These are phyloP conservation scores for Coniophora puteana DNA, from an alignment of 1,284 basidiomycete genomes.

Conservation along the genomic window DNA sequence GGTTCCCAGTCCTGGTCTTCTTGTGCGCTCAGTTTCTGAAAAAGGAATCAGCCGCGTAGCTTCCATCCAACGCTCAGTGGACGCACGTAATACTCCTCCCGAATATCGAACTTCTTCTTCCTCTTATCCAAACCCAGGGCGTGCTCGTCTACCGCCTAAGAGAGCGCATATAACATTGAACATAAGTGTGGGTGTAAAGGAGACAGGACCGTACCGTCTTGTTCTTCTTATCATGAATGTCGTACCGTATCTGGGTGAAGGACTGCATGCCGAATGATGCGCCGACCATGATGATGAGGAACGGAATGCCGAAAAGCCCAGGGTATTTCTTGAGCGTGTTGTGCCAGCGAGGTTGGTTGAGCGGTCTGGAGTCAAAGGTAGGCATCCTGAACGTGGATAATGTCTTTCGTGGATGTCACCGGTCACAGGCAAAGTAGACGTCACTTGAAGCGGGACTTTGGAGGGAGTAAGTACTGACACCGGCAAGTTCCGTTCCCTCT, in stretches of 20 bases:
- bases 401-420: too few species aligned
- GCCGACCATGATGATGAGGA: constrained; percentile 81
- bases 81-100: constrained; percentile 95
- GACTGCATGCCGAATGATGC: constrained; percentile 83
- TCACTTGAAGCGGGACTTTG: too few species aligned
- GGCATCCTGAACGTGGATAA: too few species aligned
- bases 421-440: too few species aligned
- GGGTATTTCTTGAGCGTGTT: constrained; percentile 54
- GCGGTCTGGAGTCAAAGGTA: constrained; percentile 54
- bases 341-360: constrained; percentile 44
- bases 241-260: constrained; percentile 91
- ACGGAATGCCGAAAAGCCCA: constrained; percentile 81
- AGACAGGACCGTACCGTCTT: constrained; percentile 48
- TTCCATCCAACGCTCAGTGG: neutral
- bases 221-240: constrained; percentile 80
- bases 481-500: too few species aligned
- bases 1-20: constrained; percentile 81
- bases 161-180: neutral
- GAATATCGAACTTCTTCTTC: constrained; percentile 85
- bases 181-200: neutral
- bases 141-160: constrained; percentile 76
- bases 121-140: constrained; percentile 78
- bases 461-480: too few species aligned
- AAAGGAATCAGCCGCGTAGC: constrained; percentile 6
- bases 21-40: constrained; percentile 61